These are phyloP conservation scores for Acacia pycnantha DNA, from an alignment of 331 rosid species.

Conservation along the genomic window DNA sequence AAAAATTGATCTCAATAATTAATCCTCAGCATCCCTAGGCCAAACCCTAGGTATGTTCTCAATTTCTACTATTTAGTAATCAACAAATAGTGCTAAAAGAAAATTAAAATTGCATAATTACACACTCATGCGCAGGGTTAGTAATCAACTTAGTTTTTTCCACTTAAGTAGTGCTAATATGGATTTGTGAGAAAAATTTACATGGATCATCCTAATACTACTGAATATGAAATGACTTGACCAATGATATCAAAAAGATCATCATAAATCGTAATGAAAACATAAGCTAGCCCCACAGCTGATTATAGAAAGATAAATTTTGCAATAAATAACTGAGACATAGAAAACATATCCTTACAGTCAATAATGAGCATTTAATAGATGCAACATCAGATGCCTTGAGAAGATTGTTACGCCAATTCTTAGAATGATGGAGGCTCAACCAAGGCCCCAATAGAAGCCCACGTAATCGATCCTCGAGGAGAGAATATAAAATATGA, in stretches of 20 bases:
- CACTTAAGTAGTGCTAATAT: background rate
- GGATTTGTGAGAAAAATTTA: background rate
- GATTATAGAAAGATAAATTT: background rate
- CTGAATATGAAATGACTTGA: constrained; percentile 14
- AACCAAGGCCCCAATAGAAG: constrained; percentile 93
- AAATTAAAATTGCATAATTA: background rate
- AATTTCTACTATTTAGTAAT: background rate
- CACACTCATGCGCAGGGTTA: background rate
- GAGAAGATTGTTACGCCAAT: constrained; percentile 64
- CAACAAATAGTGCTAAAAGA: constrained; percentile 4
- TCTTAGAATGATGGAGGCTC: constrained; percentile 51
- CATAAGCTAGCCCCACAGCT: constrained; percentile 1
- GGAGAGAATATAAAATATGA: constrained; percentile 60
- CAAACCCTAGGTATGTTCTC: background rate
- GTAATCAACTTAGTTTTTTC: background rate
- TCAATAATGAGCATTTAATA: constrained; percentile 66
- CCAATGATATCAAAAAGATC: constrained; percentile 14
- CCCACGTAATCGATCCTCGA: constrained; percentile 84
- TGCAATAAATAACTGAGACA: constrained; percentile 7
- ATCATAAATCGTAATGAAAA: constrained; percentile 12
- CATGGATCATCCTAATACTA: background rate
- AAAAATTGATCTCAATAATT: background rate
- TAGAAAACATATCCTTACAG: constrained; percentile 52
- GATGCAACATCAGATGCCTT: constrained; percentile 55
- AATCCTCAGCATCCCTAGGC: background rate